These are phyloP conservation scores for Cinnamomum micranthum DNA, from an alignment of 164 flowering plant genomes.

Conservation along the genomic window DNA sequence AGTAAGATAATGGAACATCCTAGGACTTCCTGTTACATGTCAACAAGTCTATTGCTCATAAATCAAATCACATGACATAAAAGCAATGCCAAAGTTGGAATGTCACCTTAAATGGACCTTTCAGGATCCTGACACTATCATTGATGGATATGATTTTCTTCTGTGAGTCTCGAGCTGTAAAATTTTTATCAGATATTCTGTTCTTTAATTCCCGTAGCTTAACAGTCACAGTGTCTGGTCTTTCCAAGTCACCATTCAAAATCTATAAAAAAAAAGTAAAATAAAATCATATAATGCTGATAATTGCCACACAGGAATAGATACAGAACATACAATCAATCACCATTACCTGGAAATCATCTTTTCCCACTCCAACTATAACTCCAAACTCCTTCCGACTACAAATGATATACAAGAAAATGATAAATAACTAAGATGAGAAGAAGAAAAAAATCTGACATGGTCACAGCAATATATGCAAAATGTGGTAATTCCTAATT, in stretches of 20 bases:
- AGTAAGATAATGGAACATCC: neutral
- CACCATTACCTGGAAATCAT: constrained; percentile 57
- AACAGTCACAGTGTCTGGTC: constrained; percentile 41
- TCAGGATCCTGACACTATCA: constrained; percentile 63
- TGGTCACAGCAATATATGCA: neutral
- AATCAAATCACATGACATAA: neutral
- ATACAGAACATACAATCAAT: neutral
- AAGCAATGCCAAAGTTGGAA: neutral
- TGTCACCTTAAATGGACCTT: constrained; percentile 76
- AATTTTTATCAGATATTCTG: constrained; percentile 48
- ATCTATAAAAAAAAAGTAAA: constrained; percentile 37
- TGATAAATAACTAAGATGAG: neutral
- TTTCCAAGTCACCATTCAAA: constrained; percentile 55
- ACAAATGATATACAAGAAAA: constrained; percentile 20
- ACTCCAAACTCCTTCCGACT: constrained; percentile 83
- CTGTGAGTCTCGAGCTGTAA: constrained; percentile 58
- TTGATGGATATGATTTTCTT: constrained; percentile 48
- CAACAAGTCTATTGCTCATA: neutral
- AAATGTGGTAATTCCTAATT: constrained; percentile 9
- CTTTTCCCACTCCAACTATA: constrained; percentile 58
- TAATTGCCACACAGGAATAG: neutral
- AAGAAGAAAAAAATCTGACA: neutral
- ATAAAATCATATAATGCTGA: neutral
- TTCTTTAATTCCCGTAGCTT: constrained; percentile 41
- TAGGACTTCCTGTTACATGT: neutral